Base-by-base conservation (phyloP, 768 basidiomycete species). In the Hortiboletus campestris region DNA sequence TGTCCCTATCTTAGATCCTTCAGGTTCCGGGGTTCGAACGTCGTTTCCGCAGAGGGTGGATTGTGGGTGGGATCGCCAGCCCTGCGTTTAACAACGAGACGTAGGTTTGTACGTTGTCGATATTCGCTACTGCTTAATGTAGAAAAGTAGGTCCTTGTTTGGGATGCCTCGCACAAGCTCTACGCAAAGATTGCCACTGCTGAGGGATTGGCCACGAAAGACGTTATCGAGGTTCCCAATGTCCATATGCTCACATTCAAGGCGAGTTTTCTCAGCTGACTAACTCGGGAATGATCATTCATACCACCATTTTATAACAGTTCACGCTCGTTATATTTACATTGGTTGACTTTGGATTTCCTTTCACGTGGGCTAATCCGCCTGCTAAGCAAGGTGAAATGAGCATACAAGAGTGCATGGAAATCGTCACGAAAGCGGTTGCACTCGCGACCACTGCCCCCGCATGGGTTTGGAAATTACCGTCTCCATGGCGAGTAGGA, bases 21-120 rank as follows among this genome's bases (percentile, higher is more conserved):
- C 25, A 66, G 58, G 11, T 57, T 57, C 17, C 64, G 63, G 62
- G 66, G 60, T 17, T 55, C 60, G 6, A 69, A 46, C 25, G 39
- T 67, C 12, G 19, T 64, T 32, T n/a, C 51, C 22, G 35, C 48
- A 19, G 51, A 57, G 4, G 62, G 56, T 4, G 55, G 62, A 10
- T 38, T 35, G 13, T 63, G 67, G 61, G 68, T 55, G 61, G 34
- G 40, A 59, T 66, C 9, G 22, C 46, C 12, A 58, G 49, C 34
- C 66, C 65, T 48, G 65, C 67, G 1, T 67, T 67, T 9, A 59
- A 64, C 47, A 67, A 56, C 10, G 59, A 67, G 12, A 64, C 54
- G 66, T 69, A 49, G 19, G 67, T 57, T 28, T 31, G 32, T 16
- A 19, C 4, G 34, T 13, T 17, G 13, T 43, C 13, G 5, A 13